Evolutionary conservation across 169 alveolate species (phyloP), one percentile per base, ranked within the genome.

Genomic region (Plasmodium falciparum): DNA sequence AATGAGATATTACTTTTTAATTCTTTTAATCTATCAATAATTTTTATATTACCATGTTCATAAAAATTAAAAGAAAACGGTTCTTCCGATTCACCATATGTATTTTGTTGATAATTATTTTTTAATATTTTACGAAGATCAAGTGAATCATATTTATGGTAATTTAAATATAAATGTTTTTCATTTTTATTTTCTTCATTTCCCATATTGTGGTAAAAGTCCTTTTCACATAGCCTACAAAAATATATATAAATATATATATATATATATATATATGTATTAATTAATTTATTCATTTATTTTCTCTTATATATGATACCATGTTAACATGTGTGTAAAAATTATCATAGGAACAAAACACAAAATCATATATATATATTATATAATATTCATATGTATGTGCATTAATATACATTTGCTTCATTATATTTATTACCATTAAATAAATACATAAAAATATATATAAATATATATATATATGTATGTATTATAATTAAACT

Each of bases 11-110:
- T 83, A 67, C 49, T 83, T 69, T 83, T 83, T 58, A 83, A 83
- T 54, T 83, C 91, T 62, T 83, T 83, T 58, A 83, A 70, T 69
- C 83, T 67, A 52, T 83, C 91, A 69, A 83, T 69, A 69, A 83
- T 83, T 83, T 49, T 67, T 63, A 56, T 29, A 69, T 83, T 54
- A 26, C 85, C 56, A 69, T 69, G 56, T 83, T 49, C 26, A 65
- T 83, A 83, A 33, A 69, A 29, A n/a, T 24, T 50, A 66, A 78
- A 78, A 52, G 83, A 83, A 54, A 69, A 56, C 4, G 83, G 67
- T 83, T 69, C 91, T 39, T 83, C 91, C 29, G 56, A 33, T 49
- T 83, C 91, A 83, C 83, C 70, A 69, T 63, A 12, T 49, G 29
- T 69, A 22, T 45, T 47, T 61, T 61, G 54, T 80, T 59, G 83